Conservation (phyloP, 1,139 yeast genomes). For the Taphrina wiesneri region DNA sequence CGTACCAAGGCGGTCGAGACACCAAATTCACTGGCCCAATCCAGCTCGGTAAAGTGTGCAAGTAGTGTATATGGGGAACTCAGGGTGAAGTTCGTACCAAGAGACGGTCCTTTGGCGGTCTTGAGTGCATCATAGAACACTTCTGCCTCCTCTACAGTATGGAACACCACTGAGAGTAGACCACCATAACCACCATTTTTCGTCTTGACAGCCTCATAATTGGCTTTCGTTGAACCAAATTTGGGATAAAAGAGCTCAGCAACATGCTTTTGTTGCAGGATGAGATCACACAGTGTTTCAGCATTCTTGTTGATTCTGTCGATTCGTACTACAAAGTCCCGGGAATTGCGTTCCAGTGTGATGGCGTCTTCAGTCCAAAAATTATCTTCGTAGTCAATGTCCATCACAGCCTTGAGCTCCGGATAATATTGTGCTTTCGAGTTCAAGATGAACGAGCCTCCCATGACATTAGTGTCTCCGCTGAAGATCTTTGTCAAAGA, state of each 20-base stretch:
- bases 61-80: conserved; percentile 89
- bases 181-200: conserved; percentile 91
- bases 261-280: conserved; percentile 49
- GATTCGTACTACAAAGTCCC: conserved; percentile 78
- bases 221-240: conserved; percentile 54
- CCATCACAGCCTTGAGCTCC: conserved; percentile 55
- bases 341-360: conserved; percentile 84
- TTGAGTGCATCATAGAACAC: conserved; percentile 72
- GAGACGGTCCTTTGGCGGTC: conserved; percentile 87
- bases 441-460: conserved; percentile 79
- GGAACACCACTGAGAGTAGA: conserved; percentile 72
- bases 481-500: conserved; percentile 90
- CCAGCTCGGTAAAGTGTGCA: conserved; percentile 84
- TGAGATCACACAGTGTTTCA: conserved; percentile 52
- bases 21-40: conserved; percentile 80
- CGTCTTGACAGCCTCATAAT: conserved; percentile 71
- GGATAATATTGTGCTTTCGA: conserved; percentile 60
- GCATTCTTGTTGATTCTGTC: conserved; percentile 67
- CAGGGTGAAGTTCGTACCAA: conserved; percentile 90
- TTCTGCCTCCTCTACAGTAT: conserved; percentile 64
- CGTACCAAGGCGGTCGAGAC: conserved; percentile 79
- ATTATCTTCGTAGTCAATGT: conserved; percentile 65
- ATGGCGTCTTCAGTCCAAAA: conserved; percentile 95
- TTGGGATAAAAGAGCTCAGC: conserved; percentile 72
- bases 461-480: conserved; percentile 95